Evolutionary conservation across 2,329 filamentous ascomycete genomes (phyloP), one percentile per base, ranked within the genome.

Genomic region (Xylariaceae sp.): DNA sequence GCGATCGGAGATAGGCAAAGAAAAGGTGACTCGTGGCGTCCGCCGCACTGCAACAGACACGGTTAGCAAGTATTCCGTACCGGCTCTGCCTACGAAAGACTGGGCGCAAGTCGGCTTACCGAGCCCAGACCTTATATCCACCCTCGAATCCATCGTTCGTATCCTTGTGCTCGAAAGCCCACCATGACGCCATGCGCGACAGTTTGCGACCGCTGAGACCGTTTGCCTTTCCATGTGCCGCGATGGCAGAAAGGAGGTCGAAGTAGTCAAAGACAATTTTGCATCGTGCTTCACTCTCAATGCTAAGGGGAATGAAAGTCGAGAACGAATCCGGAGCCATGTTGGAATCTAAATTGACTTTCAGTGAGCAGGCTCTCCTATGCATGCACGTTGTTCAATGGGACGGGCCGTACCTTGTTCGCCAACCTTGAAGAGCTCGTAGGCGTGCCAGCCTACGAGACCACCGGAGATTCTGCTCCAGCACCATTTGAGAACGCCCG

Each of bases 191-290:
- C 82, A 96, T 90, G 66, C 94, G 85, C 8, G 94, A 97, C 57
- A 99, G 82, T 74, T 97, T 97, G 64, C 92, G 86, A 30, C 94
- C 94, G 62, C 92, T 90, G 64, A 99, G 84, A 49, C 94, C 94
- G 73, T 99, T 99, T 57, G 80, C 86, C 77, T 97, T 97, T 66
- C 90, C 90, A 70, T 97, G 90, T 11, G 94, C 94, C 39, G 94
- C 92, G 67, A 97, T 86, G 6, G 93, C 91, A 2, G 93, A 87
- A 50, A 99, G 77, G 0, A 99, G 84, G 68, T 97, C 93, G 75
- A 97, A 99, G 75, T 96, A 97, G 75, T 96, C 90, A 70, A 95
- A 92, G 59, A 97, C 93, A 71, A 99, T 97, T 69, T 86, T 88
- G 53, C 89, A 88, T 55, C 91, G 88, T 34, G 92, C 86, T 61